Conservation (phyloP, 1,139 yeast species). For the Eremothecium cymbalariae region DNA sequence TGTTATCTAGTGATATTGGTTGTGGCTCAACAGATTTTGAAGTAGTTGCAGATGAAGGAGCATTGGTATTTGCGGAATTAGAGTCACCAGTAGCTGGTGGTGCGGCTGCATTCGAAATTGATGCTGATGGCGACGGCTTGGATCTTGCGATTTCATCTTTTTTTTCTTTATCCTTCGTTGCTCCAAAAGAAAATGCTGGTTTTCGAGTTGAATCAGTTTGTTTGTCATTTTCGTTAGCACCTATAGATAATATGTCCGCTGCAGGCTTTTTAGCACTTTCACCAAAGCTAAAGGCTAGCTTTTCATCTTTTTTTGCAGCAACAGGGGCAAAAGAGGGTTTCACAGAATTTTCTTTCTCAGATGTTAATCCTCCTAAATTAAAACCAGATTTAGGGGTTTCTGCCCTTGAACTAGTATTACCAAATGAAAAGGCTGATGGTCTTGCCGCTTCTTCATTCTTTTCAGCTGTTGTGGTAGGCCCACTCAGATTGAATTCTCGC, state of each 20-base stretch:
- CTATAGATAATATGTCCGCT: conserved; percentile 31
- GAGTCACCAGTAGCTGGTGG: conserved; percentile 27
- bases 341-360: conserved; percentile 17
- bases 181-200: conserved; percentile 27
- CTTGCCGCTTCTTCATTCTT: conserved; percentile 8
- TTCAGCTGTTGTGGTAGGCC: conserved; percentile 12
- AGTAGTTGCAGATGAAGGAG: conserved; percentile 27
- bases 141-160: conserved; percentile 16
- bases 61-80: conserved; percentile 13
- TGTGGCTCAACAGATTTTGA: conserved; percentile 48
- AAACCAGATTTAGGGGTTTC: conserved; percentile 16
- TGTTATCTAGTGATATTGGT: conserved; percentile 77
- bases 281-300: conserved; percentile 26
- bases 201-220: conserved; percentile 14
- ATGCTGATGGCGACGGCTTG: conserved; percentile 11
- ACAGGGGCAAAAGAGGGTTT: background rate
- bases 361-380: conserved; percentile 15
- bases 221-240: conserved; percentile 13
- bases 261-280: conserved; percentile 19
- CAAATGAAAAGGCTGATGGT: conserved; percentile 17
- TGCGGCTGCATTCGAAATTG: too few relatives aligned
- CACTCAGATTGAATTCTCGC: too few relatives aligned
- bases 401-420: conserved; percentile 13
- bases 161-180: conserved; percentile 18
- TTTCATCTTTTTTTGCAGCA: conserved; percentile 20